Evolutionary conservation across 768 basidiomycete genomes (phyloP), one percentile per base, ranked within the genome.

Genomic region (Pleurotus tuber-regium): DNA sequence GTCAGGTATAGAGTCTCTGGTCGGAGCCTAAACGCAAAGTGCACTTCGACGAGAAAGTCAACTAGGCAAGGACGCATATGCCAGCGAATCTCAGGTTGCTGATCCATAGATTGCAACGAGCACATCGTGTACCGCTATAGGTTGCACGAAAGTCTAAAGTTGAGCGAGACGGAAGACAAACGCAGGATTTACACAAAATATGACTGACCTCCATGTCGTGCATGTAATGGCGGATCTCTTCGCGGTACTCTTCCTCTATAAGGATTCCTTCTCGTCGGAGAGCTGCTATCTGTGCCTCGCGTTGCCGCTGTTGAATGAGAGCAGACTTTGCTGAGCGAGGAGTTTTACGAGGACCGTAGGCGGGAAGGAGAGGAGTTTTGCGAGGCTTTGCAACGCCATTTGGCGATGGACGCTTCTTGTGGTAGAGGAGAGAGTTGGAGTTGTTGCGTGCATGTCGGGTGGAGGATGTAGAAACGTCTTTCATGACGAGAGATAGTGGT

Each of bases 31-130:
- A 97, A 96, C 56, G 92, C 93, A 66, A 96, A 93, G 70, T 99
- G 97, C 56, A 98, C 90, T 70, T 99, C 97, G 65, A 99, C 91
- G 65, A 99, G 84, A 71, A 99, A 99, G 69, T 99, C 97, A 66
- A 98, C 92, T 39, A 99, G 85, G 74, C 91, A 96, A 28, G 92
- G 92, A 30, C 97, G 92, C 97, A 99, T 99, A 70, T 95, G 92
- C 97, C 97, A 98, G 61, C 88, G 80, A 64, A 99, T 93, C 70
- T 99, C 97, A 28, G 97, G 96, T 66, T 99, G 97, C 72, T 95
- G 92, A 67, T 99, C 97, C 92, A 99, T 99, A 44, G 93, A 92
- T 57, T 93, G 82, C 30, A 87, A 84, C n/a, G 88, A 93, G 24
- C 89, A 89, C 82, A 91, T 88, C 30, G 96, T 98, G 61, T 68